Evolutionary conservation across 495 filamentous ascomycete genomes (phyloP), one percentile per base, ranked within the genome.

Genomic region (Annulohypoxylon maeteangense): DNA sequence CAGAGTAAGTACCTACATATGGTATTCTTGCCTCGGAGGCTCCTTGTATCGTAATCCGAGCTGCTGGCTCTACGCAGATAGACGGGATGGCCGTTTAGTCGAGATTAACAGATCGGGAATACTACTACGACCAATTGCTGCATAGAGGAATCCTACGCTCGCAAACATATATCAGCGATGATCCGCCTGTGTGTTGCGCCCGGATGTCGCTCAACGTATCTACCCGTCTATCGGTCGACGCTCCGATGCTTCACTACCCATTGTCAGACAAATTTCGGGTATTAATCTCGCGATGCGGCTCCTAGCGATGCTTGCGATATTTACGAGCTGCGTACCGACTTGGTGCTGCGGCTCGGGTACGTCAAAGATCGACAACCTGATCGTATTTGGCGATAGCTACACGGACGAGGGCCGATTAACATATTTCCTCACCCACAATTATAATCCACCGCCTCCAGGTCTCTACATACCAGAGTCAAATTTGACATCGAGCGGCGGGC

Each of bases 301-400:
- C 36, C 25, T 42, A 61, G 48, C 56, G n/a, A 61, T 59, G 65
- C 34, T 67, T 32, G 65, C 47, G 12, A 29, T 59, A 48, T 6
- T 67, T 20, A 32, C 61, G 45, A 47, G 29, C 32, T 36, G 32
- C 16, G 55, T 45, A 11, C 55, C 65, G 7, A 59, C 45, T 25
- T 57, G 34, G 44, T 67, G 55, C 48, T 67, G 65, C 16, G 65
- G 63, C n/a, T n/a, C 27, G 8, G 44, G 63, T 6, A 50, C 53
- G n/a, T 38, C 65, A 27, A 25, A 34, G 25, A 67, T 61, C 34
- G 47, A 50, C 22, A 60, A 62, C 47, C 31, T 36, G 14, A 42
- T 68, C 18, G 50, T 69, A 7, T 93, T 93, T 74, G 91, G 91
- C 31, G 90, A 92, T 77, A 92, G 90, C 79, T 93, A 90, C 74